Base-by-base conservation (phyloP, 805 yeast genomes). In the Yamadazyma laniorum region DNA sequence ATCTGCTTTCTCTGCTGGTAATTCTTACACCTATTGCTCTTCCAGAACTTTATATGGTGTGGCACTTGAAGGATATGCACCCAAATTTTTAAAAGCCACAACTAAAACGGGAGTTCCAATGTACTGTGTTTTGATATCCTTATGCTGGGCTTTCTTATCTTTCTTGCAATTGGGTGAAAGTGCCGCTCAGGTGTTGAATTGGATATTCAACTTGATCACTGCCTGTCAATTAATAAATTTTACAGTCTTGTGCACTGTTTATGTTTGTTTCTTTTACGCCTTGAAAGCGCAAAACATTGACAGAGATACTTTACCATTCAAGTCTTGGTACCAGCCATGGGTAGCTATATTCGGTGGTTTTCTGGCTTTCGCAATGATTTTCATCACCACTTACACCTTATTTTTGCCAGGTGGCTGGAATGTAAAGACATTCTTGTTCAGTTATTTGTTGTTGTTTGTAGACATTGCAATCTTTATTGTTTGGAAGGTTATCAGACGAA, bases 61-160 rank as follows among this genome's bases (percentile, higher is more conserved):
- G 51, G 70, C 77, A 2, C 47, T 66, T 27, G 70, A 65, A 37
- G 76, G 77, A 1, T 67, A 61, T 37, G 76, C 73, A n/a, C 77
- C 77, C 6, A 47, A 49, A 21, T 45, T 71, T 29, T 65, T 73
- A 30, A 50, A 69, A 4, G 61, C 68, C 29, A 69, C 74, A 48
- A 70, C 71, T 35, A 67, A 65, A 42, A 58, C 59, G 14, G 78
- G 78, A 36, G 67, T 72, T 25, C 78, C 77, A 5, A 58, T 72
- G 26, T 69, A 58, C 51, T 67, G 76, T 43, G 73, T 73, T 8
- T 40, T 64, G 23, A 49, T 68, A 1, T 61, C 74, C 1, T 51
- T 70, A 26, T 45, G 56, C 25, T 82, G 87, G 75, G 80, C 86
- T 0, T 60, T 80, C 31, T 55, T 85, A 14, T 75, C 89, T 14